Base-by-base conservation (phyloP, 2,329 filamentous ascomycete genomes). In the Penicillium palitans region DNA sequence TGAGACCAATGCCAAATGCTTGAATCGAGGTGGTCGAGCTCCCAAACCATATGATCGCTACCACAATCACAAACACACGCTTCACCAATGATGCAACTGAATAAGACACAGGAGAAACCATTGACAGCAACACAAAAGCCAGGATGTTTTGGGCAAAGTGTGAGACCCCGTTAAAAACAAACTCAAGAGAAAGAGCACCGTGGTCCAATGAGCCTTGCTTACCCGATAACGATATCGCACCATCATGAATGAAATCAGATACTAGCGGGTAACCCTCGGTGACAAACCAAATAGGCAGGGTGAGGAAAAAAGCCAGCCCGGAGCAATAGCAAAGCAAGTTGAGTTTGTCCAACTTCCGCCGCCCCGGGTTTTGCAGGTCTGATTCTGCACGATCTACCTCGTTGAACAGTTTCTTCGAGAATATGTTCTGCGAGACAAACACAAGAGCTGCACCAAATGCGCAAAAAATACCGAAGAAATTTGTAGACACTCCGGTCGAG, bases 291-390 rank as follows among this genome's bases (percentile, higher is more conserved):
- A 98, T 90, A 1, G 95, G 95, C 13, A 88, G 76, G 0, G 93
- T 98, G 54, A 97, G 82, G 55, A 96, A 69, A 68, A 99, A 96
- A 0, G 95, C 95, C 66, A 98, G 82, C 19, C 90, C 91, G 0
- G 93, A 96, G n/a, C 93, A 98, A 74, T 99, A 99, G 80, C 90
- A 98, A 4, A 99, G 83, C 19, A 99, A 81, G 72, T 99, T 99
- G 41, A 99, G 85, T 78, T 99, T 99, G 78, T 99, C 95, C 19
- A 97, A 84, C 76, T 96, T 98, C 61, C 87, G 87, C 44, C 84
- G 83, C 13, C 81, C 77, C 0, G 83, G 81, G 35, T 81, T 75
- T 1, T 84, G 84, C 2, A 80, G 78, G 54, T 96, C 91, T 8
- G 87, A 86, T 76, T 97, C 93, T 2, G 91, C 90, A 58, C 87